Conservation (phyloP, 805 yeast species). For the Sungouiella thailandica region DNA sequence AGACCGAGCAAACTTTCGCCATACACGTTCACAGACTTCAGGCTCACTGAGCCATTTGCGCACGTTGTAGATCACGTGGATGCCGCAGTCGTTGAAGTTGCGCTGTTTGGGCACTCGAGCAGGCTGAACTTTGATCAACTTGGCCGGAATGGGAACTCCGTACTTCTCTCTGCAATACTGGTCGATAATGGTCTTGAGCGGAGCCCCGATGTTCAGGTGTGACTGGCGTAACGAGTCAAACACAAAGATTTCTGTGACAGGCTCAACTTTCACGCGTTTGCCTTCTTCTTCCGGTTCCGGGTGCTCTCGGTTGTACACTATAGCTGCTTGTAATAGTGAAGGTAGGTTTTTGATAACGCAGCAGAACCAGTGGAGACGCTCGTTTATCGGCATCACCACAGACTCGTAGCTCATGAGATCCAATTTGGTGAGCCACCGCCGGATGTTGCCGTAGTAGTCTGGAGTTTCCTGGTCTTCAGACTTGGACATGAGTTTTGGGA, state of each 20-base stretch:
- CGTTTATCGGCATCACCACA: constrained; percentile 78
- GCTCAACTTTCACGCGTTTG: constrained; percentile 1
- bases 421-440: constrained; percentile 72
- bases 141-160: constrained; percentile 39
- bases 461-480: constrained; percentile 15
- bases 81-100: constrained; percentile 91
- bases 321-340: constrained; percentile 13
- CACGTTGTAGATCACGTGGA: constrained; percentile 78
- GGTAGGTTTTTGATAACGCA: constrained; percentile 61
- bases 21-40: constrained; percentile 41
- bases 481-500: constrained; percentile 49
- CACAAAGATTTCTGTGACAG: constrained; percentile 43
- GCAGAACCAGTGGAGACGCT: constrained; percentile 82
- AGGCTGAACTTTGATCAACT: constrained; percentile 42
- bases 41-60: constrained; percentile 52
- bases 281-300: constrained; percentile 1
- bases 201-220: constrained; percentile 47
- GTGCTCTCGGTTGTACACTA: no score
- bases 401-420: constrained; percentile 53
- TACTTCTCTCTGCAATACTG: constrained; percentile 68
- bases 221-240: constrained; percentile 72
- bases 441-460: constrained; percentile 56
- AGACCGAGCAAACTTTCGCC: constrained; percentile 30
- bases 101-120: constrained; percentile 76
- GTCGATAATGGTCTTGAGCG: constrained; percentile 54